Percentiles rank a stretch among this genome's conserved stretches.
These are phyloP conservation scores for Neurospora africana DNA, from an alignment of 495 filamentous ascomycete genomes.

Conservation along the genomic window DNA sequence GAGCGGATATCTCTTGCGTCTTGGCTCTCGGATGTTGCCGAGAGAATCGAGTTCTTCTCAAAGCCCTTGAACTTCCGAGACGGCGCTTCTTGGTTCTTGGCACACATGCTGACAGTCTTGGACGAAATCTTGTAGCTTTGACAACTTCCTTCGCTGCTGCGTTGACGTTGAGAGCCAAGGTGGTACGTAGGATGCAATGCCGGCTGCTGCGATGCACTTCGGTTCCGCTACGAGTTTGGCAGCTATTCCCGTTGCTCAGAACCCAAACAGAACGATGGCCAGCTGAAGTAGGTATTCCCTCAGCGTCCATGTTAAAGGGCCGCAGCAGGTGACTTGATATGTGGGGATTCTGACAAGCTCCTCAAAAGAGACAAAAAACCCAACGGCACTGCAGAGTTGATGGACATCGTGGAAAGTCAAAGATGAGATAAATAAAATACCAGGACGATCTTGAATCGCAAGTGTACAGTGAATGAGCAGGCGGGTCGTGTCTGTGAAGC, in stretches of 20 bases:
- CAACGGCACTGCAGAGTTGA: background rate
- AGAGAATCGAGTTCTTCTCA: background rate
- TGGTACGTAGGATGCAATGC: background rate
- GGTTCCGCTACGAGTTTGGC: background rate
- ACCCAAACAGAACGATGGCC: background rate
- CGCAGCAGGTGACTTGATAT: background rate
- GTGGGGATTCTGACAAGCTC: background rate
- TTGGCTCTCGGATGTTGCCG: background rate
- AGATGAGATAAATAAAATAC: background rate
- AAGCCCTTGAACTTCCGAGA: background rate
- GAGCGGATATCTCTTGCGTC: background rate
- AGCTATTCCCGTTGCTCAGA: background rate
- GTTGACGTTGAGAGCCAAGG: background rate
- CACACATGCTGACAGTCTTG: background rate
- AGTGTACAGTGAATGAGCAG: background rate
- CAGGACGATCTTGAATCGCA: background rate
- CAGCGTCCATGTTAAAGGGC: background rate
- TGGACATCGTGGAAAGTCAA: background rate
- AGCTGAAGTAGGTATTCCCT: background rate
- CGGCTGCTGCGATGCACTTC: background rate
- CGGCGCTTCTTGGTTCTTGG: background rate
- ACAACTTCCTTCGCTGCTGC: background rate
- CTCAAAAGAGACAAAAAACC: background rate
- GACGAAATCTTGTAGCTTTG: background rate
- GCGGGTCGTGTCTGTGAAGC: background rate